A percentile compares a stretch with the other conserved stretches of the same genome.
Conservation (phyloP, 2,329 filamentous ascomycete genomes). For the Fusarium vanettenii region DNA sequence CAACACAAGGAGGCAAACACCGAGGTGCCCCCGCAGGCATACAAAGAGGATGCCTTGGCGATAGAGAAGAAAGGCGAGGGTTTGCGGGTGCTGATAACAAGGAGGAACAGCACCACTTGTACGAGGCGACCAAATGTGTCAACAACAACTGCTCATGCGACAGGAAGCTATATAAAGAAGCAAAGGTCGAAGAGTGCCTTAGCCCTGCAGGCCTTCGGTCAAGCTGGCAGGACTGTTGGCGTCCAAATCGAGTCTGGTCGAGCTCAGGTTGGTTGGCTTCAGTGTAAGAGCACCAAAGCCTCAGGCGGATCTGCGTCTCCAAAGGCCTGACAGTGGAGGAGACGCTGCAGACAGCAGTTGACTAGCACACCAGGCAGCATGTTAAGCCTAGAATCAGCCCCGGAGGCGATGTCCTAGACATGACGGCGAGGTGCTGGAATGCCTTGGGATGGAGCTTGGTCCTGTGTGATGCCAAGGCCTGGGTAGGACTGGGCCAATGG, state of each 20-base stretch:
- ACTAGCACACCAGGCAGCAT: constrained; percentile 23
- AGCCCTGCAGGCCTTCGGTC: constrained; percentile 5
- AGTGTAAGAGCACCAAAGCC: constrained; percentile 2
- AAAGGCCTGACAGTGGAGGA: background rate
- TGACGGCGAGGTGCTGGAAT: constrained; percentile 17
- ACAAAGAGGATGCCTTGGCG: background rate
- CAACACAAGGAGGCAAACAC: background rate
- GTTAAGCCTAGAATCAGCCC: constrained; percentile 30
- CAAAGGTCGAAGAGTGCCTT: background rate
- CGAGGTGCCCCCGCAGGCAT: constrained; percentile 5
- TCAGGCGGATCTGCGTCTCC: background rate
- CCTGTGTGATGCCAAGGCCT: constrained; percentile 1
- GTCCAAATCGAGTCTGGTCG: constrained; percentile 7
- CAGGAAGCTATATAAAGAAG: constrained; percentile 18
- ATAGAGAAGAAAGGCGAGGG: background rate
- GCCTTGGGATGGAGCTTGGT: constrained; percentile 29
- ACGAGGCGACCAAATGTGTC: background rate
- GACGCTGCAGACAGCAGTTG: background rate
- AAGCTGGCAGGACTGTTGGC: constrained; percentile 1
- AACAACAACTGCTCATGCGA: constrained; percentile 14
- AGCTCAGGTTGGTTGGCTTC: background rate
- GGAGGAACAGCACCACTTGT: background rate
- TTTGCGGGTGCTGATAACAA: background rate
- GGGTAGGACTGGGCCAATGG: constrained; percentile 30
- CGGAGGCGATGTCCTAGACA: constrained; percentile 6